phyloP scores from a whole-genome alignment of 139 green algal genomes.

The Chlorella sp. region DNA sequence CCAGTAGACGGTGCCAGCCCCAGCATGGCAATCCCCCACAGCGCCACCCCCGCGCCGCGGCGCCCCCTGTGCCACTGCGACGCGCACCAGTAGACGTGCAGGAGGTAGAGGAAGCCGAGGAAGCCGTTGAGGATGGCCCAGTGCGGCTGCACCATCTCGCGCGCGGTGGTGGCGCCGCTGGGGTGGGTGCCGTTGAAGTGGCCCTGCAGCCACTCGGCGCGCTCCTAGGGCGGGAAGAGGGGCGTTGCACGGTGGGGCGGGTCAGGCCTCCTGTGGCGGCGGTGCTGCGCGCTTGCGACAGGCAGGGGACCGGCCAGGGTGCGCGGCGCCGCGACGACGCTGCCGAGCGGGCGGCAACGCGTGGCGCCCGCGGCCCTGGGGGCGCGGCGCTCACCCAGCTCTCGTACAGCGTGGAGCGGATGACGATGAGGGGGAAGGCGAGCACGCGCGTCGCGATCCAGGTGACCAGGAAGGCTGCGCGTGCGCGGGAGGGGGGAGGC shows the following conservation, averaged over 20 bases:
- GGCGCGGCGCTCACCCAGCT: conserved; percentile 18
- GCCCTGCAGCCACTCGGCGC: conserved; percentile 42
- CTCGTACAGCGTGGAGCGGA: conserved; percentile 57
- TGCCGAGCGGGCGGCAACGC: no score
- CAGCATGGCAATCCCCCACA: background rate
- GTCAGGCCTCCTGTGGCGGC: no score
- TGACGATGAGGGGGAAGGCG: conserved; percentile 65
- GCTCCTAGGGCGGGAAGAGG: background rate
- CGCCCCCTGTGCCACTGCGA: no score
- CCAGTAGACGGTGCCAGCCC: background rate
- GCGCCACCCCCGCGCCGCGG: background rate
- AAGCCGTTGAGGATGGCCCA: conserved; percentile 81
- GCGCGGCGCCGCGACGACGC: no score
- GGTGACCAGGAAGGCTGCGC: conserved; percentile 60
- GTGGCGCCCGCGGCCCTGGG: background rate
- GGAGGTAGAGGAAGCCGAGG: conserved; percentile 72
- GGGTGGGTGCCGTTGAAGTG: no score
- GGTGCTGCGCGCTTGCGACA: no score
- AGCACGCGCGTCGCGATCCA: conserved; percentile 71
- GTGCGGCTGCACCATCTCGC: no score
- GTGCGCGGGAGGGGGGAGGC: background rate
- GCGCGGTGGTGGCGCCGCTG: no score
- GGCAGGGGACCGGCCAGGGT: no score
- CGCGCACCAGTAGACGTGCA: conserved; percentile 86
- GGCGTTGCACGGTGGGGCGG: no score